Percentiles rank a stretch among this genome's conserved stretches.
Evolutionary conservation across 345 rosid species (phyloP).

Genomic region (Noccaea caerulescens): DNA sequence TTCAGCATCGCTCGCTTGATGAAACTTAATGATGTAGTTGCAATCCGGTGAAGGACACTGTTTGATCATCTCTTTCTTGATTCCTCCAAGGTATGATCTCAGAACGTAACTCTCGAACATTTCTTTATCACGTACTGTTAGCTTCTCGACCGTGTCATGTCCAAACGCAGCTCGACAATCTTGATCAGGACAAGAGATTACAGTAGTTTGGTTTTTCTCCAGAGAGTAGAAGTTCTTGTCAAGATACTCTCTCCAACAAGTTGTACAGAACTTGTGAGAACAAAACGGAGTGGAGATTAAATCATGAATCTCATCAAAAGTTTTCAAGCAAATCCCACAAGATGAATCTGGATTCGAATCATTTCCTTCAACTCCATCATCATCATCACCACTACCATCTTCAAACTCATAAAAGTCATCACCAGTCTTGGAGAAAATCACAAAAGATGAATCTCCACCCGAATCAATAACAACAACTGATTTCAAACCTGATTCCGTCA

Average conservation of each 20-base stretch:
- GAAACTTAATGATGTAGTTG: constrained; percentile 17
- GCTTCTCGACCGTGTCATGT: constrained; percentile 21
- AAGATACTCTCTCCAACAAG: constrained; percentile 21
- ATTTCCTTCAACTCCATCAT: neutral
- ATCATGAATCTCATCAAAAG: neutral
- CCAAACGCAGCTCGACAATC: constrained; percentile 26
- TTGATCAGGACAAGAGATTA: constrained; percentile 26
- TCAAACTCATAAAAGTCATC: constrained; percentile 13
- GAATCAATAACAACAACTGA: neutral
- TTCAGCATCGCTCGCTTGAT: neutral
- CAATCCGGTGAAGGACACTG: constrained; percentile 27
- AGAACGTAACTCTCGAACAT: constrained; percentile 12
- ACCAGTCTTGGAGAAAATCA: neutral
- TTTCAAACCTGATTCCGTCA: constrained; percentile 29
- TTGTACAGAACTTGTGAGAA: constrained; percentile 29
- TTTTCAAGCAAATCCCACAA: constrained; percentile 8
- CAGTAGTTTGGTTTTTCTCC: neutral
- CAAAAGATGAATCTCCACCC: neutral
- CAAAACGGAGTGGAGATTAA: constrained; percentile 26
- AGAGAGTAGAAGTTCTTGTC: neutral
- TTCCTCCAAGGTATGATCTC: constrained; percentile 15
- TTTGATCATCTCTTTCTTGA: constrained; percentile 8
- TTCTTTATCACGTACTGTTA: constrained; percentile 1
- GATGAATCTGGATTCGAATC: neutral
- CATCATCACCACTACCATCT: neutral